These are phyloP conservation scores for Coemansia sp. DNA, from an alignment of 192 early-diverging fungal species.

Conservation along the genomic window DNA sequence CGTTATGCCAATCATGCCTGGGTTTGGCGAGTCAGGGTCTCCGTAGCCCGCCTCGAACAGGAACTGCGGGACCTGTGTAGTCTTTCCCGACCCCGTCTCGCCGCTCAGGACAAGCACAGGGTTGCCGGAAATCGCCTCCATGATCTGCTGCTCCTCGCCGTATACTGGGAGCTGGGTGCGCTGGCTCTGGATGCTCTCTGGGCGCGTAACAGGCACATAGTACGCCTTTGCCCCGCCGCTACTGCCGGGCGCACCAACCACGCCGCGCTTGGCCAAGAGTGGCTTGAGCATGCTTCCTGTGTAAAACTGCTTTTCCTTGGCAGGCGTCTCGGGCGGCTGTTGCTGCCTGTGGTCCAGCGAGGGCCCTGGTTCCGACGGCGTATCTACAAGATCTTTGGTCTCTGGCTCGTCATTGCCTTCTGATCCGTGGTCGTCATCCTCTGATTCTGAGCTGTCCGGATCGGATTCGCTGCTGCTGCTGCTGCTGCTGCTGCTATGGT, in stretches of 20 bases:
- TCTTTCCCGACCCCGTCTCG: constrained; percentile 97
- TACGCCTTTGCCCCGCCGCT: constrained; percentile 38
- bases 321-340: background rate
- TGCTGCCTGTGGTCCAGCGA: background rate
- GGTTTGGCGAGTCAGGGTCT: constrained; percentile 65
- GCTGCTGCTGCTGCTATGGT: constrained; percentile 3
- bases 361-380: background rate
- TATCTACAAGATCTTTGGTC: background rate
- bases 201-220: constrained; percentile 70
- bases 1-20: constrained; percentile 95
- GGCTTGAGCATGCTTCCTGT: constrained; percentile 38
- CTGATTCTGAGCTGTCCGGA: constrained; percentile 70
- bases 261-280: constrained; percentile 14
- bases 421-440: constrained; percentile 6
- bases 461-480: constrained; percentile 46
- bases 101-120: constrained; percentile 90
- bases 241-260: background rate
- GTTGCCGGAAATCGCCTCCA: constrained; percentile 90
- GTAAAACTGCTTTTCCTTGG: constrained; percentile 14
- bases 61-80: constrained; percentile 96
- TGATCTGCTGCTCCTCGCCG: constrained; percentile 94
- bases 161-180: constrained; percentile 84
- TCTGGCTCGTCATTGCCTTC: constrained; percentile 17
- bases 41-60: constrained; percentile 98
- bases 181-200: constrained; percentile 64